These are phyloP conservation scores for Chrysoporthe deuterocubensis DNA, from an alignment of 2,329 filamentous ascomycete species.

Conservation along the genomic window DNA sequence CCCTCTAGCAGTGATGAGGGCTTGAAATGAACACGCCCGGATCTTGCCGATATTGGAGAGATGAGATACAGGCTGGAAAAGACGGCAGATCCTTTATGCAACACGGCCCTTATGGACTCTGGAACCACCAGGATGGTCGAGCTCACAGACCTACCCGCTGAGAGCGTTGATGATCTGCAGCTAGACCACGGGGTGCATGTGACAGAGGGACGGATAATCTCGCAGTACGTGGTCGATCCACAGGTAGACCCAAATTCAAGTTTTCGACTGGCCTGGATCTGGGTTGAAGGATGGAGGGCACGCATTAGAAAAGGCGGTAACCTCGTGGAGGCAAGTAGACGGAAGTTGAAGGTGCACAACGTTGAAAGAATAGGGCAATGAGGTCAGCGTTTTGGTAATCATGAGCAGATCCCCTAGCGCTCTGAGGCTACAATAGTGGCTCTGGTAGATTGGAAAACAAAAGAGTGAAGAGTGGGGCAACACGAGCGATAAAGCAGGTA, in stretches of 20 bases:
- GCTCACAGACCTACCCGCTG: constrained; percentile 12
- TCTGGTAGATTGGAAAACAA: neutral
- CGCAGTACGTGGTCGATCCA: constrained; percentile 20
- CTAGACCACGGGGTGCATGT: constrained; percentile 15
- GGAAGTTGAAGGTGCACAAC: constrained; percentile 38
- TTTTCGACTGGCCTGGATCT: constrained; percentile 43
- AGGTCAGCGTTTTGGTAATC: constrained; percentile 26
- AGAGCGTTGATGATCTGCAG: constrained; percentile 26
- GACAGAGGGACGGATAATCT: constrained; percentile 17
- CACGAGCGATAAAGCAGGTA: no score
- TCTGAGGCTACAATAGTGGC: constrained; percentile 16
- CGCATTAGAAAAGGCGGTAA: constrained; percentile 39
- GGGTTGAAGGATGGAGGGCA: constrained; percentile 44
- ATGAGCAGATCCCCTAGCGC: constrained; percentile 27
- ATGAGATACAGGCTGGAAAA: constrained; percentile 8
- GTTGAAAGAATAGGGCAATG: constrained; percentile 1
- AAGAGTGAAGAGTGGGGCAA: constrained; percentile 21
- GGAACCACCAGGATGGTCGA: constrained; percentile 8
- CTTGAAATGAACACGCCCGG: constrained; percentile 46
- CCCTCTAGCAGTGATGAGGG: constrained; percentile 10
- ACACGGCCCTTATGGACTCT: neutral
- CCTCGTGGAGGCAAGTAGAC: constrained; percentile 39
- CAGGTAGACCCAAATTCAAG: constrained; percentile 28
- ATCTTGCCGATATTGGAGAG: constrained; percentile 28
- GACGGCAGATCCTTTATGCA: neutral